phyloP scores from a whole-genome alignment of 1,284 basidiomycete genomes.

The Puccinia coronata region DNA sequence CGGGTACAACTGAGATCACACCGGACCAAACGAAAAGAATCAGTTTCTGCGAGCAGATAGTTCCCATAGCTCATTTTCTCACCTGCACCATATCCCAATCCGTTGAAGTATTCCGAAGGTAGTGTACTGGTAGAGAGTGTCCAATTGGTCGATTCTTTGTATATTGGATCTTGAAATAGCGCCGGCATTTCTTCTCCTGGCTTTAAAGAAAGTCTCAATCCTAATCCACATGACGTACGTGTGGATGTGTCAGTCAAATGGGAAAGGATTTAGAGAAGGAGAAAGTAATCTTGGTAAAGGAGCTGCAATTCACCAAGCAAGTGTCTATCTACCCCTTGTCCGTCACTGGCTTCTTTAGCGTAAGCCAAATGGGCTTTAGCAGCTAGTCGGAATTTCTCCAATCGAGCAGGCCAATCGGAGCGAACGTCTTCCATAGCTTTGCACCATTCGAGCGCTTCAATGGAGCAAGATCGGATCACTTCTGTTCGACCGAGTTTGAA shows the following conservation, averaged over 20 bases:
- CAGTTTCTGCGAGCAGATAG: no score
- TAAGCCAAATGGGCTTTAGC: slow-evolving; percentile 82
- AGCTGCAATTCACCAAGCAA: slow-evolving; percentile 67
- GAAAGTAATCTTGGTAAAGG: no score
- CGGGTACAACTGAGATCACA: slow-evolving; percentile 61
- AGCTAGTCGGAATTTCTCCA: slow-evolving; percentile 72
- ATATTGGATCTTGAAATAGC: slow-evolving; percentile 78
- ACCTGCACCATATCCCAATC: slow-evolving; percentile 98
- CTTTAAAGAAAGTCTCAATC: slow-evolving; percentile 78
- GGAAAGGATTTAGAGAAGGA: neutral
- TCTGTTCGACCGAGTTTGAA: slow-evolving; percentile 90
- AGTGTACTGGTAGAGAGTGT: slow-evolving; percentile 88
- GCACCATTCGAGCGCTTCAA: slow-evolving; percentile 80
- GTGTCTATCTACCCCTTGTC: slow-evolving; percentile 92
- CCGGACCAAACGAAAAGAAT: no score
- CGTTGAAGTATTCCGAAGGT: slow-evolving; percentile 78
- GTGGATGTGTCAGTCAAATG: neutral
- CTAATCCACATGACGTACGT: slow-evolving; percentile 43
- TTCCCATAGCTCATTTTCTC: slow-evolving; percentile 53
- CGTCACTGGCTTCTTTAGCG: slow-evolving; percentile 85
- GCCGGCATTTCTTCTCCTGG: slow-evolving; percentile 69
- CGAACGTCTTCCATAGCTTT: slow-evolving; percentile 82
- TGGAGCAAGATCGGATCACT: slow-evolving; percentile 82
- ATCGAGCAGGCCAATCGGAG: slow-evolving; percentile 60
- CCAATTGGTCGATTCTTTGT: slow-evolving; percentile 76